Conservation (phyloP, 1,284 basidiomycete genomes). For the Cystobasidiaceae sp. region DNA sequence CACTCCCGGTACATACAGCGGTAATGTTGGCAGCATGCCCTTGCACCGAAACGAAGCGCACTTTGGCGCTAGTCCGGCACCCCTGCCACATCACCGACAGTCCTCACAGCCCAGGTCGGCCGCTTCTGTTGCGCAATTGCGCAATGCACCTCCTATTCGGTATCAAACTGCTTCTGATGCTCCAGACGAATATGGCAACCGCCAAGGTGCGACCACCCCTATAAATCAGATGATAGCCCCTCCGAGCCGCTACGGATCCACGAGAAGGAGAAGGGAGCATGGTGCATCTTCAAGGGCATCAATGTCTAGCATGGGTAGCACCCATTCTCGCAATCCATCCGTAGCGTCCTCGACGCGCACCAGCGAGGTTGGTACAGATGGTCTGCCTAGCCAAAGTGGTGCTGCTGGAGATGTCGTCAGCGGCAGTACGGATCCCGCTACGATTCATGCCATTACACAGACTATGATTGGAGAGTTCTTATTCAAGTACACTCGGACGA, state of each 20-base stretch:
- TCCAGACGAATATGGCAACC: constrained; percentile 6
- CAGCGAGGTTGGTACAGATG: constrained; percentile 40
- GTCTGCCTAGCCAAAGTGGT: background rate
- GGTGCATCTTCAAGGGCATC: constrained; percentile 14
- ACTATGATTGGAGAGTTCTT: constrained; percentile 99
- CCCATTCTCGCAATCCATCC: constrained; percentile 36
- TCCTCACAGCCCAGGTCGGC: background rate
- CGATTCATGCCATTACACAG: constrained; percentile 96
- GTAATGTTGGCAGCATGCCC: too few relatives aligned
- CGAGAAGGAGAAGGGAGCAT: background rate
- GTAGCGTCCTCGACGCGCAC: constrained; percentile 41
- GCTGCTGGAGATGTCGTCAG: constrained; percentile 26
- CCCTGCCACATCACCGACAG: constrained; percentile 9
- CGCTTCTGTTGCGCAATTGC: constrained; percentile 2
- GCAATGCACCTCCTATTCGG: constrained; percentile 1
- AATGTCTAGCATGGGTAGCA: constrained; percentile 34
- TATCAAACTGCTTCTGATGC: constrained; percentile 26
- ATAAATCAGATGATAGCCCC: constrained; percentile 28
- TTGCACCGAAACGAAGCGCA: background rate
- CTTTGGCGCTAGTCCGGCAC: constrained; percentile 24
- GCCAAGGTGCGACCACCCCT: constrained; percentile 20
- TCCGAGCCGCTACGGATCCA: constrained; percentile 15
- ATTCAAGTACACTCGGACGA: constrained; percentile 90
- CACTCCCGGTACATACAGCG: background rate
- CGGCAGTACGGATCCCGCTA: constrained; percentile 67